A percentile compares a stretch with the other conserved stretches of the same genome.
phyloP scores from a whole-genome alignment of 2,329 filamentous ascomycete genomes.

The Thelonectria discophora region DNA sequence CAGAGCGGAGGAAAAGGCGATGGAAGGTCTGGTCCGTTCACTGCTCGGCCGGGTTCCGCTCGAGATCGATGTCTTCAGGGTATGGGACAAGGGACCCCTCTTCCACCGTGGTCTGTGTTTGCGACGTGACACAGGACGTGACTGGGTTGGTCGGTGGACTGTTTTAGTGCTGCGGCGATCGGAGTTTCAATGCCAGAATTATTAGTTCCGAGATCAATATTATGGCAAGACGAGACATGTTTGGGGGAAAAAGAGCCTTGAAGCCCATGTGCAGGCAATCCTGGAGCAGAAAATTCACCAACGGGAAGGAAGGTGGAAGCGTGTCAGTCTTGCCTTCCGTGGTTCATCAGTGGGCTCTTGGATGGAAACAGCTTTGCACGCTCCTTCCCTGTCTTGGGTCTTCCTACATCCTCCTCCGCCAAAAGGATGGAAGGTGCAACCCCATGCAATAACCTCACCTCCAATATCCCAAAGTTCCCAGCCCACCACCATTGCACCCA shows the following conservation, averaged over 20 bases:
- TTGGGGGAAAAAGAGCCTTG: too few species aligned
- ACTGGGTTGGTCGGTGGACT: not conserved
- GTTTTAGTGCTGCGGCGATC: not conserved
- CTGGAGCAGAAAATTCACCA: not conserved
- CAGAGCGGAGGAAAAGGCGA: too few species aligned
- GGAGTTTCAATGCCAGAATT: not conserved
- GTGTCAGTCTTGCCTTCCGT: not conserved
- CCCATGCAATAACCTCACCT: not conserved
- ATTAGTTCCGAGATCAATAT: not conserved
- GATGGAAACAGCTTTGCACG: not conserved
- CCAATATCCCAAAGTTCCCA: not conserved
- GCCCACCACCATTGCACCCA: too few species aligned
- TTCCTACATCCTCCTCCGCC: not conserved
- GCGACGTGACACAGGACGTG: not conserved
- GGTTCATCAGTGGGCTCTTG: too few species aligned
- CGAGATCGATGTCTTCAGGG: not conserved
- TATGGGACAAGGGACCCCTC: not conserved
- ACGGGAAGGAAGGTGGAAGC: not conserved
- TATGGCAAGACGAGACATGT: not conserved
- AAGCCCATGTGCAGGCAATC: not conserved
- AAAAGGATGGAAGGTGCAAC: too few species aligned
- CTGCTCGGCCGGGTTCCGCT: too few species aligned
- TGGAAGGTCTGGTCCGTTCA: too few species aligned
- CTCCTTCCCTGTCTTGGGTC: too few species aligned
- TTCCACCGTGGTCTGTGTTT: not conserved